A percentile compares a stretch with the other conserved stretches of the same genome.
These are phyloP conservation scores for Plectranthus barbatus DNA, from an alignment of 257 asterid species.

Conservation along the genomic window DNA sequence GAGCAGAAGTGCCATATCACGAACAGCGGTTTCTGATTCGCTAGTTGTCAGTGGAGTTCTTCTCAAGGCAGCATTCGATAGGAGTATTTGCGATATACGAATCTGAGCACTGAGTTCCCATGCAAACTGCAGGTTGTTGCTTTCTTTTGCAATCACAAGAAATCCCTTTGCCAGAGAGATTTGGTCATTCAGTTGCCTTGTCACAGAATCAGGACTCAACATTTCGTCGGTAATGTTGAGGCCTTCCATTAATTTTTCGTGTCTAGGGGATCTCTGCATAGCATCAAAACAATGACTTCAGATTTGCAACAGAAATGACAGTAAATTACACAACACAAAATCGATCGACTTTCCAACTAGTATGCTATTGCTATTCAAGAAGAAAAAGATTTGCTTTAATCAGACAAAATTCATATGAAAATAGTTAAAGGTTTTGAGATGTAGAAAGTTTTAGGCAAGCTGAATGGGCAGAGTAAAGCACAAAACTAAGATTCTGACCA, in stretches of 20 bases:
- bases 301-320: not conserved
- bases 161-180: conserved; percentile 54
- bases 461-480: no score
- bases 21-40: conserved; percentile 53
- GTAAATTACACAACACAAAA: no score
- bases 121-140: conserved; percentile 58
- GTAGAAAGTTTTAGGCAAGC: no score
- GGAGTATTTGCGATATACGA: conserved; percentile 48
- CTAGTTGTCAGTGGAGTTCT: conserved; percentile 42
- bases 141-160: conserved; percentile 54
- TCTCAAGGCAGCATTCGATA: conserved; percentile 56
- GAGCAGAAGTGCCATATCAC: conserved; percentile 55
- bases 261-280: conserved; percentile 40
- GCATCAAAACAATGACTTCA: not conserved
- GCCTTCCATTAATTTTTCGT: conserved; percentile 41
- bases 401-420: no score
- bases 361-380: no score
- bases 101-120: conserved; percentile 71
- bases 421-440: no score
- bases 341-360: no score
- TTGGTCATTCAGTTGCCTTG: conserved; percentile 62
- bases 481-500: not conserved
- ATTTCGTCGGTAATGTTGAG: conserved; percentile 58
- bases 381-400: no score
- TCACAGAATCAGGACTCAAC: conserved; percentile 46